Evolutionary conservation across 75 land plant genomes (phyloP), one percentile per base, ranked within the genome.

Genomic region (Pinus tabuliformis): DNA sequence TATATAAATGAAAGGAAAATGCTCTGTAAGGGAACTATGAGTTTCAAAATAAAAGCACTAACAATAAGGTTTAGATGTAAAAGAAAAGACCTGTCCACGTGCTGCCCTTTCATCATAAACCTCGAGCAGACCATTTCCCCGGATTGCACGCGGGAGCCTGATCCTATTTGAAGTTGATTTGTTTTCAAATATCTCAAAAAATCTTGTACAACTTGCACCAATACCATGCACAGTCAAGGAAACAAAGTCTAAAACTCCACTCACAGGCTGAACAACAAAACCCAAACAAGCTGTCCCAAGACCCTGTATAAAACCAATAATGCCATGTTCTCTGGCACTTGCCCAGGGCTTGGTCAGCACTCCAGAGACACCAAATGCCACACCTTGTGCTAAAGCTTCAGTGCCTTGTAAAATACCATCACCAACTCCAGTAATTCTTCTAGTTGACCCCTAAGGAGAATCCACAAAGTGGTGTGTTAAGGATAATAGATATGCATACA

Each of bases 341-440:
- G 89, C 92, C 28, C 88, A 57, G 45, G 99, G 99, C 70, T 97
- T 97, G 57, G 72, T 89, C 59, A 95, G 72, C 4, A 97, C 90
- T n/a, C 99, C 99, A 76, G 95, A 88, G 0, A 97, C 78, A 26
- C 98, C 99, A 95, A 91, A 97, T 58, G 92, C 95, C 74, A 97
- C 66, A 78, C 99, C 98, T 70, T 97, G 99, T 39, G 96, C 98
- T 73, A 97, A 75, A 72, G 99, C 95, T 79, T 93, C 93, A 59
- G 95, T 90, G 68, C 98, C 99, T 88, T 92, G 93, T 56, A 86
- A 77, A 64, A 97, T 70, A n/a, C 99, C 99, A 88, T 92, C 96
- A 64, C 98, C 83, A 14, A 97, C 87, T 58, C 99, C 99, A 75
- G 89, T 87, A 59, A 97, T 88, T 78, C 86, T 93, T 73, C 97